phyloP scores from a whole-genome alignment of 768 basidiomycete genomes.

The Trametes cingulata region DNA sequence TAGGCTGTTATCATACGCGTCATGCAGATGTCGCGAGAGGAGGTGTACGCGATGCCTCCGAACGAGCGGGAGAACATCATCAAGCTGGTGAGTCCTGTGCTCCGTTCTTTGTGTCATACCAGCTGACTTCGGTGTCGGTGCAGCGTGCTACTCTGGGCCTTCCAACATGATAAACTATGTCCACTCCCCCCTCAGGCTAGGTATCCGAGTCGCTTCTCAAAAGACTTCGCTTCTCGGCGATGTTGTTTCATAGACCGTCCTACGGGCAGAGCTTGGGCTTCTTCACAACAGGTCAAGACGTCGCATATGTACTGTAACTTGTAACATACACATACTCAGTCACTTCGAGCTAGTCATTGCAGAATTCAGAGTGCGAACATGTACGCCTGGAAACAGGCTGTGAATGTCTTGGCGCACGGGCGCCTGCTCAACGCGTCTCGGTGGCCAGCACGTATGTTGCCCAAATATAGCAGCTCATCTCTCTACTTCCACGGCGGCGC shows the following conservation, averaged over 20 bases:
- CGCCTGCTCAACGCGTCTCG: constrained; percentile 7
- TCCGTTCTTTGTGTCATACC: background rate
- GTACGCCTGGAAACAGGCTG: background rate
- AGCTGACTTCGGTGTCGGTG: background rate
- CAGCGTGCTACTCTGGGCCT: constrained; percentile 26
- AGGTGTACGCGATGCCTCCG: constrained; percentile 74
- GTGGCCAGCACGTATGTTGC: constrained; percentile 13
- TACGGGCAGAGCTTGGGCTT: too few relatives aligned
- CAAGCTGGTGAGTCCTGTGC: constrained; percentile 66
- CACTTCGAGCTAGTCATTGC: background rate
- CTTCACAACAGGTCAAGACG: too few relatives aligned
- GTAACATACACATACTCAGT: too few relatives aligned
- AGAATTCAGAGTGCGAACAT: too few relatives aligned
- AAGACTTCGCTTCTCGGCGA: too few relatives aligned
- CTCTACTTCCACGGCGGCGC: constrained; percentile 20
- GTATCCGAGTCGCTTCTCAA: too few relatives aligned
- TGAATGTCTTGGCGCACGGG: background rate
- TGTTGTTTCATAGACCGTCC: too few relatives aligned
- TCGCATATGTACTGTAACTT: too few relatives aligned
- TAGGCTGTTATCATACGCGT: constrained; percentile 79
- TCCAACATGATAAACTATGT: constrained; percentile 3
- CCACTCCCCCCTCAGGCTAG: too few relatives aligned
- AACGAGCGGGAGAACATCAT: constrained; percentile 75
- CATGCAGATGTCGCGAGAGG: constrained; percentile 79
- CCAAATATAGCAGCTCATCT: constrained; percentile 23